phyloP scores from a whole-genome alignment of 768 basidiomycete species.

The Xanthoconium stramineum region DNA sequence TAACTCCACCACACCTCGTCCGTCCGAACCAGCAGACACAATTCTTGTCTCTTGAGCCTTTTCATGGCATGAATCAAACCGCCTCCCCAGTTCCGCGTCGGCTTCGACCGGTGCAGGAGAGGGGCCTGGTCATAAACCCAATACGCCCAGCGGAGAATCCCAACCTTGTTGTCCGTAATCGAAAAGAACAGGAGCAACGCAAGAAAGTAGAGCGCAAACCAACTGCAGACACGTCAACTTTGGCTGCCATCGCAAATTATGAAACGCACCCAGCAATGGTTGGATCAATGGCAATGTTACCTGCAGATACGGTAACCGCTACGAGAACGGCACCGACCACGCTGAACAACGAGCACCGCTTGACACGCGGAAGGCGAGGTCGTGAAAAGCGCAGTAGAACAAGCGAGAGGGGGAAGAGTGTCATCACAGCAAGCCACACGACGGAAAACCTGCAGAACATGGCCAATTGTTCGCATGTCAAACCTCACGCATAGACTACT shows the following conservation, averaged over 20 bases:
- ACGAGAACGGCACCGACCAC: constrained; percentile 44
- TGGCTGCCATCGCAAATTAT: neutral
- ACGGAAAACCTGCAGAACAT: constrained; percentile 52
- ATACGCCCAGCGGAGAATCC: constrained; percentile 49
- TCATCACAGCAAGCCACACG: constrained; percentile 64
- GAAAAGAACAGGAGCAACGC: constrained; percentile 47
- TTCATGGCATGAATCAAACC: constrained; percentile 44
- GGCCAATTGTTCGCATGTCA: neutral
- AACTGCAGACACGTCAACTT: constrained; percentile 35
- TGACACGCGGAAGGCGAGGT: constrained; percentile 48
- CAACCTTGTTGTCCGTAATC: constrained; percentile 52
- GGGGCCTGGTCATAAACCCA: constrained; percentile 66
- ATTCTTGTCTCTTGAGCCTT: constrained; percentile 46
- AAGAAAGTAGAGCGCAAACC: constrained; percentile 61
- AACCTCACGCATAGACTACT: constrained; percentile 4
- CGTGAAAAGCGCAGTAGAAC: constrained; percentile 64
- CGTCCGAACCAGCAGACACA: constrained; percentile 59
- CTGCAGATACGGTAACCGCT: constrained; percentile 44
- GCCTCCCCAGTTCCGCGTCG: constrained; percentile 41
- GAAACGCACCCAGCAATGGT: constrained; percentile 48
- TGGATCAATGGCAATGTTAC: constrained; percentile 59
- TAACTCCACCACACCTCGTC: constrained; percentile 52
- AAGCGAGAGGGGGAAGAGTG: constrained; percentile 58
- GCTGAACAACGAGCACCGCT: constrained; percentile 37
- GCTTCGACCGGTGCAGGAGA: constrained; percentile 38